Evolutionary conservation across 1,139 yeast genomes (phyloP).

Genomic region (Scheffersomyces segobiensis): DNA sequence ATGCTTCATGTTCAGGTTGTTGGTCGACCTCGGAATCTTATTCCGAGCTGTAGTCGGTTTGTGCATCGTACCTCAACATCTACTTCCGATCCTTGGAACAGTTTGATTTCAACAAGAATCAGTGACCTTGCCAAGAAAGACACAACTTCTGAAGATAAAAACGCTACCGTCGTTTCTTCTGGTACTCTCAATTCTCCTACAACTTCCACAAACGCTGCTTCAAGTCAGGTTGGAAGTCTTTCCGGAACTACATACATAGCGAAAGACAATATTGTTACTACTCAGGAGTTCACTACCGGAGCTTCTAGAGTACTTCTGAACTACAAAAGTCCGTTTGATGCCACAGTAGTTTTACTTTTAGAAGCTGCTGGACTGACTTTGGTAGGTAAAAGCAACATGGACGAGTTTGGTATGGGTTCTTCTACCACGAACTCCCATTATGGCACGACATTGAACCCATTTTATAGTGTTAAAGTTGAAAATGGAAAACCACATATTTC

Average conservation of each 20-base stretch:
- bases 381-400: slow-evolving; percentile 91
- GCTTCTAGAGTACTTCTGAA: slow-evolving; percentile 61
- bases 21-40: not conserved
- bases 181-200: not conserved
- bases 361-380: slow-evolving; percentile 49
- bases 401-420: slow-evolving; percentile 98
- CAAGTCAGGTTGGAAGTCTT: not conserved
- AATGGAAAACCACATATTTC: slow-evolving; percentile 41
- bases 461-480: slow-evolving; percentile 30
- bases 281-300: slow-evolving; percentile 68
- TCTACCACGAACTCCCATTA: slow-evolving; percentile 55
- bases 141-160: not conserved
- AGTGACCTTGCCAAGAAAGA: not conserved
- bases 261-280: slow-evolving; percentile 81
- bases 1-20: not conserved
- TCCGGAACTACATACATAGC: slow-evolving; percentile 18
- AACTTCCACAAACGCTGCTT: not conserved
- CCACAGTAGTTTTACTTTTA: slow-evolving; percentile 68
- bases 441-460: slow-evolving; percentile 75
- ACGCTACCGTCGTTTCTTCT: not conserved
- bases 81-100: not conserved
- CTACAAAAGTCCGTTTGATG: slow-evolving; percentile 76
- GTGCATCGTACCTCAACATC: not conserved
- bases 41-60: not conserved
- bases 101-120: not conserved